A percentile compares a stretch with the other conserved stretches of the same genome.
These are phyloP conservation scores for Erodium trifolium DNA, from an alignment of 441 rosid species.

Conservation along the genomic window DNA sequence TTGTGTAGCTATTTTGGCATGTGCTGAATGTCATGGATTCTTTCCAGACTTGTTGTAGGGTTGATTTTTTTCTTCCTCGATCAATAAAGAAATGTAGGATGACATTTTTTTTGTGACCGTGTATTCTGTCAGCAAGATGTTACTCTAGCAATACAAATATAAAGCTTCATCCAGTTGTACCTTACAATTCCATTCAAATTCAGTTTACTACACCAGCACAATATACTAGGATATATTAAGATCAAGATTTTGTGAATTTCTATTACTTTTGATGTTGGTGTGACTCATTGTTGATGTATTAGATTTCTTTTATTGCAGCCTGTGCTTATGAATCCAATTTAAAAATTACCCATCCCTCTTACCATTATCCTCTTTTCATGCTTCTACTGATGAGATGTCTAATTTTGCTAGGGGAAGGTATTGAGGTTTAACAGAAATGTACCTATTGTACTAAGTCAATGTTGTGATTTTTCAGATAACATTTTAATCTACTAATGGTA, in stretches of 20 bases:
- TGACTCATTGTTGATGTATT: neutral
- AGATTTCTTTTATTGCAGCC: neutral
- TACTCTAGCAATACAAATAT: neutral
- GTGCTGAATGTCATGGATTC: conserved; percentile 1
- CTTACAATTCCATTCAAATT: neutral
- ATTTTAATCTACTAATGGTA: neutral
- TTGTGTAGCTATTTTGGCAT: neutral
- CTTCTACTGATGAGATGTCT: neutral
- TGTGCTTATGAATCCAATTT: neutral
- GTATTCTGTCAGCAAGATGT: neutral
- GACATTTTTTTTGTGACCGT: neutral
- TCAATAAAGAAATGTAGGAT: neutral
- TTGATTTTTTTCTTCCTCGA: neutral
- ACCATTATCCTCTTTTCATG: neutral
- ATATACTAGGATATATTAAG: neutral
- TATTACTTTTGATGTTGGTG: neutral
- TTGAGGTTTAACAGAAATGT: neutral
- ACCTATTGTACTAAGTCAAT: neutral
- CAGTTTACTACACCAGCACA: neutral
- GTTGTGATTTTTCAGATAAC: neutral
- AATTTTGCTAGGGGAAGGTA: neutral
- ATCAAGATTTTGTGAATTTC: neutral
- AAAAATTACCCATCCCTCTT: neutral
- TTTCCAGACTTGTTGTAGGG: neutral
- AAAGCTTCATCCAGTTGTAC: neutral